These are phyloP conservation scores for Nicotiana otophora DNA, from an alignment of 257 asterid species.

Conservation along the genomic window DNA sequence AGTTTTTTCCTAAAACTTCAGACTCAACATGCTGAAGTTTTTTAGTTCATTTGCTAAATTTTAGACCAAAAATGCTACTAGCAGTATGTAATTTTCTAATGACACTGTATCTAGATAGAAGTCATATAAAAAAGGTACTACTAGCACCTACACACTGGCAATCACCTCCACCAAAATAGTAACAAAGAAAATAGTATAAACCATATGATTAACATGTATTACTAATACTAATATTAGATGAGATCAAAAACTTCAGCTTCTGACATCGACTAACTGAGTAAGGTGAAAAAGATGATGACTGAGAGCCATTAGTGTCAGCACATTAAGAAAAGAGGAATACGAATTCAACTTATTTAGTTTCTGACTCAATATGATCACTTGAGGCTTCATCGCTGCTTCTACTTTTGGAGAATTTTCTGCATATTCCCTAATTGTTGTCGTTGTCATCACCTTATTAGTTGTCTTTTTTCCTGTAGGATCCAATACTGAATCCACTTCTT, in stretches of 20 bases:
- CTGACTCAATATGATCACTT: constrained; percentile 23
- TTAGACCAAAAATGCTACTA: no score
- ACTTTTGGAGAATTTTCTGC: constrained; percentile 16
- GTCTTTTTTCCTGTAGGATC: neutral
- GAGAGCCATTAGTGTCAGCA: constrained; percentile 39
- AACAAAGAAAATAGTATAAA: neutral
- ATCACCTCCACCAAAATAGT: neutral
- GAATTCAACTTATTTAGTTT: constrained; percentile 45
- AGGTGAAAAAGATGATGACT: constrained; percentile 58
- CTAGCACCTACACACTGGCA: neutral
- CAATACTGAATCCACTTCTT: constrained; percentile 2
- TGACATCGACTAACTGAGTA: constrained; percentile 16
- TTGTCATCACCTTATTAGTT: neutral
- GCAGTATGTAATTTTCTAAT: no score
- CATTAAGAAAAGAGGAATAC: constrained; percentile 60
- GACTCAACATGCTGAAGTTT: no score
- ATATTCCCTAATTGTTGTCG: neutral
- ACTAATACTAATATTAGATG: no score
- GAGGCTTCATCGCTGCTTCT: constrained; percentile 17
- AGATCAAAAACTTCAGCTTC: neutral
- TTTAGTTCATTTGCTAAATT: no score
- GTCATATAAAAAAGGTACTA: neutral
- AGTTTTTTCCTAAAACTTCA: no score
- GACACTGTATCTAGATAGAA: no score
- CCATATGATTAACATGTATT: neutral